A percentile compares a stretch with the other conserved stretches of the same genome.
phyloP scores from a whole-genome alignment of 768 basidiomycete species.

The Suillus americanus region DNA sequence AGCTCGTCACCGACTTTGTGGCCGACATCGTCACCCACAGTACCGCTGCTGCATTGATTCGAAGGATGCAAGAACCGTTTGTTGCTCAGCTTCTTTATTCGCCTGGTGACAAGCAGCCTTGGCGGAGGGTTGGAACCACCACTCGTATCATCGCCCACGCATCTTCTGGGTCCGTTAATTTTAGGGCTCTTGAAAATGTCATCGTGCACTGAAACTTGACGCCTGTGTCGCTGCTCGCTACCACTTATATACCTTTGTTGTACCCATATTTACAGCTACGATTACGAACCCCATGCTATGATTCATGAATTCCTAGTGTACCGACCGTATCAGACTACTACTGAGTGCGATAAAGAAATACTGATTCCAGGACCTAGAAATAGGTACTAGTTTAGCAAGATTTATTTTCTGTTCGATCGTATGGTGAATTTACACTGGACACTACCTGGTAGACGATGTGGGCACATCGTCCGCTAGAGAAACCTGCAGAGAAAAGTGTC shows the following conservation, averaged over 20 bases:
- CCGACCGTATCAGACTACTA: background rate
- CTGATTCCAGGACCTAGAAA: too few relatives aligned
- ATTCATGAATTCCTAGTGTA: background rate
- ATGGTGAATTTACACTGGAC: too few relatives aligned
- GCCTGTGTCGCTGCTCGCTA: background rate
- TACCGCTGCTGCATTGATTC: slow-evolving; percentile 1
- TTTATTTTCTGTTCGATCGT: too few relatives aligned
- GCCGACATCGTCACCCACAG: background rate
- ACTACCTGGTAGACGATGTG: too few relatives aligned
- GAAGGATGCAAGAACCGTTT: slow-evolving; percentile 7
- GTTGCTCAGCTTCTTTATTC: slow-evolving; percentile 5
- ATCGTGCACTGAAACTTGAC: background rate
- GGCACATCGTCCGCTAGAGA: too few relatives aligned
- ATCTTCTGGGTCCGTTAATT: slow-evolving; percentile 1
- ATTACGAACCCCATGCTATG: background rate
- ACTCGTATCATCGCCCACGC: background rate
- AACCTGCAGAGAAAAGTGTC: too few relatives aligned
- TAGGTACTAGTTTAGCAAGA: too few relatives aligned
- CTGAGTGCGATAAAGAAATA: background rate
- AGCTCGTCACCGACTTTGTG: background rate
- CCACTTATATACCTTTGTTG: background rate
- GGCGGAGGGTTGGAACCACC: slow-evolving; percentile 1
- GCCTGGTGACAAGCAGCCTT: background rate
- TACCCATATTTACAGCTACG: background rate
- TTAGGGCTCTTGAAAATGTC: background rate